Conservation (phyloP, 2,329 filamentous ascomycete species). For the Fusarium sambucinum region DNA sequence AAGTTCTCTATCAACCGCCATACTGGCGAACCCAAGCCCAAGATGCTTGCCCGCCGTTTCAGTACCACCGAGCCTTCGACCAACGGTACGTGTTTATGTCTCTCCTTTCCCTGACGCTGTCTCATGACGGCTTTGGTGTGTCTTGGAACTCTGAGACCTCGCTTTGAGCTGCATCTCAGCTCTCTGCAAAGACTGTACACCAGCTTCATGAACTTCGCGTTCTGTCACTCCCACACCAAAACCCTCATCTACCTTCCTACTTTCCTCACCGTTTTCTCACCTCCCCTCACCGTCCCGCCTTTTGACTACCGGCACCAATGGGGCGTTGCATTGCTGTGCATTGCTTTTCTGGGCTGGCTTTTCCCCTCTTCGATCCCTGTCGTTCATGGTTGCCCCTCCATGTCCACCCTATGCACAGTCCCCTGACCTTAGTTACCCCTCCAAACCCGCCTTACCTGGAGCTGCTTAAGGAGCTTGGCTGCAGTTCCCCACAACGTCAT, state of each 20-base stretch:
- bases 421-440: conserved; percentile 26
- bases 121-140: background rate
- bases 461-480: conserved; percentile 18
- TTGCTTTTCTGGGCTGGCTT: conserved; percentile 1
- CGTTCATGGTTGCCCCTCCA: conserved; percentile 26
- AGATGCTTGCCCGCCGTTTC: conserved; percentile 63
- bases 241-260: conserved; percentile 7
- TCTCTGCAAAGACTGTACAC: no score
- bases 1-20: conserved; percentile 77
- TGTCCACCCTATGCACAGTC: background rate
- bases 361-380: conserved; percentile 30
- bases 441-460: conserved; percentile 32
- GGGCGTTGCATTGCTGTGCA: conserved; percentile 7
- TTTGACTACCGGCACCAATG: conserved; percentile 35
- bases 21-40: conserved; percentile 69
- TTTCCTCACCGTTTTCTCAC: conserved; percentile 34
- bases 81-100: conserved; percentile 59
- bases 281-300: conserved; percentile 43
- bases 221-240: conserved; percentile 2
- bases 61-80: conserved; percentile 68
- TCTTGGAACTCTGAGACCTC: background rate
- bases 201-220: background rate
- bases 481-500: conserved; percentile 40
- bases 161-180: background rate
- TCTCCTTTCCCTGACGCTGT: background rate